A percentile compares a stretch with the other conserved stretches of the same genome.
These are phyloP conservation scores for Draba incana DNA, from an alignment of 345 rosid species.

Conservation along the genomic window DNA sequence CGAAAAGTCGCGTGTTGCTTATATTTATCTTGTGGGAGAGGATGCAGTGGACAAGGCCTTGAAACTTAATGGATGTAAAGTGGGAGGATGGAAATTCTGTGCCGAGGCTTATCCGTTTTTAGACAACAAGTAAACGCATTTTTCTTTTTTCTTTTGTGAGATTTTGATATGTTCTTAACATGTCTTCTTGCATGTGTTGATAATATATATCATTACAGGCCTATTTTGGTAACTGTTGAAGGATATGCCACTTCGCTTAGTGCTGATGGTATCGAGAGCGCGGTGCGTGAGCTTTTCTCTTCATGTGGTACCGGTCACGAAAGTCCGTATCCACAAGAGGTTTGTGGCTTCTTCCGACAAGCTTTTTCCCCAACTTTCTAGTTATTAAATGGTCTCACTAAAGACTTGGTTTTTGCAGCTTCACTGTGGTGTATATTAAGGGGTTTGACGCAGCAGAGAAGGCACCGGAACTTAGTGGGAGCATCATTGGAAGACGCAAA, in stretches of 20 bases:
- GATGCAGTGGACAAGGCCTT: no score
- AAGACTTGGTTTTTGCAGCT: not conserved
- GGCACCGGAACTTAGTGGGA: not conserved
- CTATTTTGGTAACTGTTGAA: not conserved
- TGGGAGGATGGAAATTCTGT: no score
- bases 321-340: fast-evolving
- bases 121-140: no score
- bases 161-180: no score
- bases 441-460: not conserved
- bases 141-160: no score
- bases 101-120: no score
- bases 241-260: not conserved
- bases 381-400: constrained; percentile 4
- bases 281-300: not conserved
- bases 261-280: not conserved
- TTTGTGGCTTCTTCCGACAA: not conserved
- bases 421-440: not conserved
- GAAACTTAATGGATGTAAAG: no score
- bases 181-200: no score
- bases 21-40: no score
- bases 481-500: no score
- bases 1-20: no score
- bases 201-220: no score
- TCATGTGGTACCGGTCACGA: not conserved
- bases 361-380: not conserved